Conservation (phyloP, 805 yeast genomes). For the Kodamaea nitidulidarum region DNA sequence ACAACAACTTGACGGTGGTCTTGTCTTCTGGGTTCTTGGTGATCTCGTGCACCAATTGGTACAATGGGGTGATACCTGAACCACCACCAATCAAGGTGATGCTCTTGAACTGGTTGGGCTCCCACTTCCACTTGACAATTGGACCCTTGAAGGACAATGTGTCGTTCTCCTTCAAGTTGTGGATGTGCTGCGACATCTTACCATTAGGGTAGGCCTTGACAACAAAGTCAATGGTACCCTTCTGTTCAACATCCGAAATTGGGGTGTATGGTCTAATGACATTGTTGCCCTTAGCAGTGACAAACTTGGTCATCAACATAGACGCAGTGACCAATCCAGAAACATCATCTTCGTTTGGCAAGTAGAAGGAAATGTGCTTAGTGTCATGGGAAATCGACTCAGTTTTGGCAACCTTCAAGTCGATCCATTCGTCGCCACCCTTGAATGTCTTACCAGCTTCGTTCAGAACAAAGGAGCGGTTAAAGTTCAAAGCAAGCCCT, state of each 20-base stretch:
- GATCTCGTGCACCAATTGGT: conserved; percentile 76
- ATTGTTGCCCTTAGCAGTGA: conserved; percentile 76
- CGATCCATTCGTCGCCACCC: conserved; percentile 69
- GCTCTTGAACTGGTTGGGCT: conserved; percentile 75
- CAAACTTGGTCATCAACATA: conserved; percentile 73
- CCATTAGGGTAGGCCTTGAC: conserved; percentile 85
- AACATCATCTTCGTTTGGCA: conserved; percentile 60
- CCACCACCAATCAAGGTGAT: conserved; percentile 93
- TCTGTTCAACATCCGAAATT: conserved; percentile 59
- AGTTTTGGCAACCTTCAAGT: conserved; percentile 49
- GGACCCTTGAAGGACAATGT: conserved; percentile 93
- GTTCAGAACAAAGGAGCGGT: conserved; percentile 24
- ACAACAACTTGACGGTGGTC: conserved; percentile 79
- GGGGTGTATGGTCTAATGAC: conserved; percentile 93
- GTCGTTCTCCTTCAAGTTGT: conserved; percentile 69
- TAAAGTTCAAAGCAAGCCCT: conserved; percentile 29
- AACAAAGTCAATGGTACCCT: conserved; percentile 75
- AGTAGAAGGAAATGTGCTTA: conserved; percentile 64
- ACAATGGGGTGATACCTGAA: conserved; percentile 93
- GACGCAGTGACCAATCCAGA: conserved; percentile 82
- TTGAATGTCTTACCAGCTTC: conserved; percentile 47
- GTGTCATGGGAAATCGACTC: conserved; percentile 57
- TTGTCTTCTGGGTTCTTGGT: conserved; percentile 79
- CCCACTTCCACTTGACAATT: conserved; percentile 84
- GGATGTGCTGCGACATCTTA: conserved; percentile 73